Evolutionary conservation across 768 basidiomycete species (phyloP).

Genomic region (Lentinula boryana): DNA sequence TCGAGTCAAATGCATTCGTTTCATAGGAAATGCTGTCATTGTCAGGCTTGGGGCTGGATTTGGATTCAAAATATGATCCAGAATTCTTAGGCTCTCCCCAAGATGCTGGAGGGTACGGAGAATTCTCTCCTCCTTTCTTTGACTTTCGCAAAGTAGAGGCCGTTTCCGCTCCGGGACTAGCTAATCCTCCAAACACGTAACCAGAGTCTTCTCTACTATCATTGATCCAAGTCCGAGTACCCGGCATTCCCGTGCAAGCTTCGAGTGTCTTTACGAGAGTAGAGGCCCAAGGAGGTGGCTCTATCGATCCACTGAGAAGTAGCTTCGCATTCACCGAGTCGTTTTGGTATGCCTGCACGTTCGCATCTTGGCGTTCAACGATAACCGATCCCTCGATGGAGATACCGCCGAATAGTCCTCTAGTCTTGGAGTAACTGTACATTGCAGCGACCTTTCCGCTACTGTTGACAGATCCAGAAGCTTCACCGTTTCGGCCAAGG

Average conservation of each 20-base stretch:
- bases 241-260: conserved; percentile 63
- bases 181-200: conserved; percentile 61
- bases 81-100: conserved; percentile 46
- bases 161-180: conserved; percentile 30
- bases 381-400: conserved; percentile 88
- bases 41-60: conserved; percentile 1
- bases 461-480: conserved; percentile 71
- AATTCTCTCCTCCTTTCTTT: conserved; percentile 28
- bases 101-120: conserved; percentile 54
- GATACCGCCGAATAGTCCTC: conserved; percentile 90
- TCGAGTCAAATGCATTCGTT: neutral
- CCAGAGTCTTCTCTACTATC: conserved; percentile 34
- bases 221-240: conserved; percentile 59
- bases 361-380: conserved; percentile 91
- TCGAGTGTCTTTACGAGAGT: conserved; percentile 71
- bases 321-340: conserved; percentile 70
- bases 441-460: conserved; percentile 90
- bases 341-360: conserved; percentile 67
- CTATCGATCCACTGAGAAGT: conserved; percentile 27
- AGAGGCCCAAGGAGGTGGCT: conserved; percentile 47
- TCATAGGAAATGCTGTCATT: neutral
- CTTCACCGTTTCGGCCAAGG: conserved; percentile 93
- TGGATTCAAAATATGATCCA: conserved; percentile 49
- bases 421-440: conserved; percentile 91
- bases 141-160: conserved; percentile 38